Conservation (phyloP, 805 yeast species). For the Sporopachydermia quercuum region DNA sequence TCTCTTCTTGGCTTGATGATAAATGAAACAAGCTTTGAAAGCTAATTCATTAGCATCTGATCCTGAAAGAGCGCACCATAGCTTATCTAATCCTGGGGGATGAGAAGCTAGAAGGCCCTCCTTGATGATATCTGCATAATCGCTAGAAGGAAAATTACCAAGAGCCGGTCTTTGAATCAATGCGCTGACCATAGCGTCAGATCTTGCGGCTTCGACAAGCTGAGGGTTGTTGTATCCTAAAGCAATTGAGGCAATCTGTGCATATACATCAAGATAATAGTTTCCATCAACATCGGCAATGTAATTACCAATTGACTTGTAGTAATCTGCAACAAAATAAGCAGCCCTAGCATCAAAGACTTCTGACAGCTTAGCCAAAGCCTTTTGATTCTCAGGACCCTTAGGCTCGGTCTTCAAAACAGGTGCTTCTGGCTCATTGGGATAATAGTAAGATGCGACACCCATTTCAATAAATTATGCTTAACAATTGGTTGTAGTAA, state of each 20-base stretch:
- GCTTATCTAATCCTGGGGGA: slow-evolving; percentile 42
- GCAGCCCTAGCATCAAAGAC: slow-evolving; percentile 50
- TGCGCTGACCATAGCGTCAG: slow-evolving; percentile 48
- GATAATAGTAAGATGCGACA: slow-evolving; percentile 20
- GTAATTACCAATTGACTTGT: slow-evolving; percentile 50
- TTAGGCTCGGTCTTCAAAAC: slow-evolving; percentile 25
- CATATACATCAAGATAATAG: slow-evolving; percentile 43
- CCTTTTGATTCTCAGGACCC: slow-evolving; percentile 29
- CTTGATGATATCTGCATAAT: slow-evolving; percentile 32
- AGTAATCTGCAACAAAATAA: slow-evolving; percentile 50
- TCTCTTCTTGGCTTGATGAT: slow-evolving; percentile 40
- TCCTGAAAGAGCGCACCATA: slow-evolving; percentile 55
- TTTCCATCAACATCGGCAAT: slow-evolving; percentile 55
- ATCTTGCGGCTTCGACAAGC: slow-evolving; percentile 39
- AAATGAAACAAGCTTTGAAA: slow-evolving; percentile 57
- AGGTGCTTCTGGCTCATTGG: slow-evolving; percentile 36
- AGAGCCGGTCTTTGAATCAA: slow-evolving; percentile 55
- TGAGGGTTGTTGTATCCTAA: slow-evolving; percentile 60
- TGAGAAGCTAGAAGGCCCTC: slow-evolving; percentile 46
- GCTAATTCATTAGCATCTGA: slow-evolving; percentile 62
- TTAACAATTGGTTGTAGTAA: too few species aligned
- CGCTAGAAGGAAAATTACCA: slow-evolving; percentile 49
- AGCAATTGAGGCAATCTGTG: slow-evolving; percentile 62
- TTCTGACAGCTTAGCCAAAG: slow-evolving; percentile 24
- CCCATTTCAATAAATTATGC: too few species aligned